Evolutionary conservation across 192 early-diverging fungal genomes (phyloP).

Genomic region (Coemansia aciculifera): DNA sequence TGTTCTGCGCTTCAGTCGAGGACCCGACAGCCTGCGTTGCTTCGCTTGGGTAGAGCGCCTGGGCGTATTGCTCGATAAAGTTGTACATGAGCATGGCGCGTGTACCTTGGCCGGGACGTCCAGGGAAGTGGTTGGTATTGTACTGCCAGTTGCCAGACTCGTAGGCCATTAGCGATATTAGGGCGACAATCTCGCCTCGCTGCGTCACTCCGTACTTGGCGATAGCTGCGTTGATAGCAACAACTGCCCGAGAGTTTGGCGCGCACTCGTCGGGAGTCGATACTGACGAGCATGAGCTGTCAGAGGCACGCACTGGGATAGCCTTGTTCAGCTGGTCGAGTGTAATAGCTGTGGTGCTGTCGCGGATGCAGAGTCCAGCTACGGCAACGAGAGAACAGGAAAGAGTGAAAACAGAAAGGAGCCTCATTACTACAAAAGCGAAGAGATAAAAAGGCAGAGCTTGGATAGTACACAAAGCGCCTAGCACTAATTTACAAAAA

Average conservation of each 20-base stretch:
- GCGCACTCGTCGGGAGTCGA: conserved; percentile 28
- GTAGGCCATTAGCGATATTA: conserved; percentile 46
- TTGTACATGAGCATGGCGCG: conserved; percentile 53
- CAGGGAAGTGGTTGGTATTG: conserved; percentile 54
- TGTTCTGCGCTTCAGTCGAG: conserved; percentile 19
- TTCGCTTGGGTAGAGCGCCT: conserved; percentile 22
- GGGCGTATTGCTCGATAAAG: conserved; percentile 39
- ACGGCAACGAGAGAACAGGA: not conserved
- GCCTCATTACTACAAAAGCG: not conserved
- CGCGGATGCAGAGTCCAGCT: conserved; percentile 7
- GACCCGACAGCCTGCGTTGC: conserved; percentile 4
- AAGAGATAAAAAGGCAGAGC: not conserved
- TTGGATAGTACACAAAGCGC: not conserved
- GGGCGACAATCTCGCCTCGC: conserved; percentile 37
- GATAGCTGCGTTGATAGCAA: conserved; percentile 38
- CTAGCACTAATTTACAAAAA: not conserved
- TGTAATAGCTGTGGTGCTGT: conserved; percentile 11
- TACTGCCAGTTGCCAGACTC: conserved; percentile 50
- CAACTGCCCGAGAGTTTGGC: conserved; percentile 28
- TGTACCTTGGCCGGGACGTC: conserved; percentile 47
- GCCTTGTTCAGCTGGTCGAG: conserved; percentile 36
- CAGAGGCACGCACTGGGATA: conserved; percentile 14
- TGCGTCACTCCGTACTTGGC: conserved; percentile 36
- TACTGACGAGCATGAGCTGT: conserved; percentile 20
- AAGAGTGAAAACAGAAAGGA: not conserved